Percentiles rank a stretch among this genome's conserved stretches.
Conservation (phyloP, 2,329 filamentous ascomycete species). For the Botryotinia calthae region DNA sequence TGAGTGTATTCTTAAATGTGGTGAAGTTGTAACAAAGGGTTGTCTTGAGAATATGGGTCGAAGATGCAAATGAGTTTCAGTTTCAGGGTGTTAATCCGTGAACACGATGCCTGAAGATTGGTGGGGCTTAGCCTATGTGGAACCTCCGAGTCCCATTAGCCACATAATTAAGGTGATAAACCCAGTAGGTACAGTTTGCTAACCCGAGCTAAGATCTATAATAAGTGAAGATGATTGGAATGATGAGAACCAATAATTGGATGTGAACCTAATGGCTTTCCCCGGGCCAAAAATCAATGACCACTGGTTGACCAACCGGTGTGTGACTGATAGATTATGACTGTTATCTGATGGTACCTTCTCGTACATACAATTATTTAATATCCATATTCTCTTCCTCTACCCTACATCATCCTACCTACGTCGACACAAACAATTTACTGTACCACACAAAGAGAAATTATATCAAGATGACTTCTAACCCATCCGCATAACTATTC, state of each 20-base stretch:
- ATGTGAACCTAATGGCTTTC: background rate
- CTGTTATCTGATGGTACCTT: background rate
- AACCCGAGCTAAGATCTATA: background rate
- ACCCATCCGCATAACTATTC: constrained; percentile 11
- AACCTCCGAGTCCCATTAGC: constrained; percentile 6
- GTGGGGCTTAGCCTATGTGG: constrained; percentile 7
- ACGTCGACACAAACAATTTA: background rate
- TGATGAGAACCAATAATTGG: background rate
- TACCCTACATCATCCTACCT: background rate
- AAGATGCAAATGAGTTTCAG: constrained; percentile 17
- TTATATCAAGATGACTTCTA: constrained; percentile 20
- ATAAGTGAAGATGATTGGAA: background rate
- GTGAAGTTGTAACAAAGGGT: constrained; percentile 4
- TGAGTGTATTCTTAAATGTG: background rate
- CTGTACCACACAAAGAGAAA: background rate
- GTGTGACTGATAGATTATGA: constrained; percentile 1
- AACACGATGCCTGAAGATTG: constrained; percentile 7
- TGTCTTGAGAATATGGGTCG: constrained; percentile 16
- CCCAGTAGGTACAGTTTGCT: background rate
- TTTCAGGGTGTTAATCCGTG: constrained; percentile 6
- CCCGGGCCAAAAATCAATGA: background rate
- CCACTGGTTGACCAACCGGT: background rate
- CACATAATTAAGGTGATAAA: background rate
- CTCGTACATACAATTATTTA: background rate
- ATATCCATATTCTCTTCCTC: background rate